Evolutionary conservation across 2,329 filamentous ascomycete species (phyloP), one percentile per base, ranked within the genome.

Genomic region (Xylariomycetidae sp.): DNA sequence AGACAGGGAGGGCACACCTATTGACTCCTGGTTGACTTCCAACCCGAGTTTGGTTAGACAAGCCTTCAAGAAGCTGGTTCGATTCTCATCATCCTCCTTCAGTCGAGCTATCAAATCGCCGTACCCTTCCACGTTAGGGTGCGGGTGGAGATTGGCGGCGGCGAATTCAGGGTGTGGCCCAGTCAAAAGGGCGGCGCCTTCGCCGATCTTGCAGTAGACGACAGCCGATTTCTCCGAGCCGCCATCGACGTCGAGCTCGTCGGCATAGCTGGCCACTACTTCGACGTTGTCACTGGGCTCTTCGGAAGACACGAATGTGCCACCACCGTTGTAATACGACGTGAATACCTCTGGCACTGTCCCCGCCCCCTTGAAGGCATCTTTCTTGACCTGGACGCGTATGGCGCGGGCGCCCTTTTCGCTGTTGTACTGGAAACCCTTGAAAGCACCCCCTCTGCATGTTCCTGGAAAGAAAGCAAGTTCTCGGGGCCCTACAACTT

Each of bases 121-220:
- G 54, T 93, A 96, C 1, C 74, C 74, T 0, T 82, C 76, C 1
- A 83, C 64, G 8, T 74, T 71, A 6, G 79, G 72, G 4, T 82
- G 77, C 6, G 72, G 75, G 40, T 79, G 72, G 6, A 96, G 70
- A 50, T 94, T 95, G 27, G 68, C 74, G 1, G 85, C 76, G 4
- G 88, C 81, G 54, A 96, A 96, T 85, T 98, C 92, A 32, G 90
- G 90, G 68, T 98, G 92, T 24, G 88, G 85, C 0, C 89, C 88
- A 1, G 85, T 93, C 13, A 98, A 61, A 5, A 96, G 61, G 1
- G 77, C 86, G 24, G 75, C 76, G 2, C 92, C 92, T 27, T 87
- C 75, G 1, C 88, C 89, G 27, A 95, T 72, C 42, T 80, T 84
- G 51, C 88, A 85, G 52, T 87, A 86, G 1, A 98, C 76, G 4